Percentiles rank a stretch among this genome's conserved stretches.
These are phyloP conservation scores for Fusarium penzigii DNA, from an alignment of 2,329 filamentous ascomycete genomes.

Conservation along the genomic window DNA sequence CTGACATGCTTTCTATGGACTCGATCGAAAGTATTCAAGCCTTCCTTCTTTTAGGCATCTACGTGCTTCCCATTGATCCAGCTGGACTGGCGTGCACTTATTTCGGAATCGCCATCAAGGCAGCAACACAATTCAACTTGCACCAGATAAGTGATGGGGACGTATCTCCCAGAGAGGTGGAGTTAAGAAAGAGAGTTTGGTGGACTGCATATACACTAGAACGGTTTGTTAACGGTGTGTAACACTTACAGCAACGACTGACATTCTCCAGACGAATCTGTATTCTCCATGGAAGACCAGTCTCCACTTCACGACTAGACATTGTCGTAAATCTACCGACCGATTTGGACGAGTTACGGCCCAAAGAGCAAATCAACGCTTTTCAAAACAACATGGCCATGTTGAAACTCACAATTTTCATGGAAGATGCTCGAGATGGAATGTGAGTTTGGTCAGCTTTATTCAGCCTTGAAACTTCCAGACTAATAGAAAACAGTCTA, in stretches of 20 bases:
- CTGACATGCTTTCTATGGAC: conserved; percentile 7
- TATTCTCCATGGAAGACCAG: conserved; percentile 13
- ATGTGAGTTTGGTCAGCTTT: conserved; percentile 7
- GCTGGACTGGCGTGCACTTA: conserved; percentile 12
- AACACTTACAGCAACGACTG: neutral
- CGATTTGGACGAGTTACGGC: conserved; percentile 3
- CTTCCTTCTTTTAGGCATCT: conserved; percentile 10
- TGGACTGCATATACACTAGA: conserved; percentile 17
- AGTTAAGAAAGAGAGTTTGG: conserved; percentile 13
- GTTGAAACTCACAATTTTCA: conserved; percentile 11
- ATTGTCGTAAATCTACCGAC: conserved; percentile 1
- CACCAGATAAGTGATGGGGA: conserved; percentile 7
- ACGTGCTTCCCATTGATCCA: conserved; percentile 11
- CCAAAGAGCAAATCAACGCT: conserved; percentile 1
- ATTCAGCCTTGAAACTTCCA: no score
- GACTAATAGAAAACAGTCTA: no score
- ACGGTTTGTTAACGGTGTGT: conserved; percentile 1
- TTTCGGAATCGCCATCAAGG: conserved; percentile 14
- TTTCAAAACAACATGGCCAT: conserved; percentile 8
- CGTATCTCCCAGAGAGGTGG: no score
- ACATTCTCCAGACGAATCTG: conserved; percentile 8
- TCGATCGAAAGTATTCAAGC: conserved; percentile 9
- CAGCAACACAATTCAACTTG: conserved; percentile 13
- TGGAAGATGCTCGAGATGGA: conserved; percentile 14
- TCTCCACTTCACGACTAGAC: conserved; percentile 6